Percentiles rank a stretch among this genome's conserved stretches.
phyloP scores from a whole-genome alignment of 129 eudicot genomes.

The Logfia minima region DNA sequence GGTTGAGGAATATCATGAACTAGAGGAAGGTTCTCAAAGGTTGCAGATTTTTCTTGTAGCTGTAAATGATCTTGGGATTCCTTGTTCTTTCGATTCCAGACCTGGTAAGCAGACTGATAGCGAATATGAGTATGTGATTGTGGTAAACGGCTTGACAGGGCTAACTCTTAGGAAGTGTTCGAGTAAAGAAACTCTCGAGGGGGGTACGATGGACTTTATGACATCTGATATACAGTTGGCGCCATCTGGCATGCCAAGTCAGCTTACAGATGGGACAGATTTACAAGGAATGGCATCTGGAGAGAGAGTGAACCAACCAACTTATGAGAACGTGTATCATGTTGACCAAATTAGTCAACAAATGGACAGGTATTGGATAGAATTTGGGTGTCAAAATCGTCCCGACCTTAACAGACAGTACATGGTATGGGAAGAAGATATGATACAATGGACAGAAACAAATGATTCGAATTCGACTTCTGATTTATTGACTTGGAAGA shows the following conservation, averaged over 20 bases:
- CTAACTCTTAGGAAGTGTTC: slow-evolving; percentile 39
- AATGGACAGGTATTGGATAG: background rate
- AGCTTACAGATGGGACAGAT: slow-evolving; percentile 9
- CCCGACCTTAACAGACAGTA: slow-evolving; percentile 16
- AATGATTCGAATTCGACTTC: slow-evolving; percentile 11
- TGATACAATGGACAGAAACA: slow-evolving; percentile 24
- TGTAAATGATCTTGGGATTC: slow-evolving; percentile 39
- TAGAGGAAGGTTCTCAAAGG: slow-evolving; percentile 47
- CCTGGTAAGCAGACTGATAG: slow-evolving; percentile 33
- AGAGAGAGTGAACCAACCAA: slow-evolving; percentile 4
- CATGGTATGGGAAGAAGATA: slow-evolving; percentile 38
- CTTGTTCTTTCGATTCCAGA: slow-evolving; percentile 40
- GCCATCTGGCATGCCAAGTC: slow-evolving; percentile 26
- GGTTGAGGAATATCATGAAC: slow-evolving; percentile 64
- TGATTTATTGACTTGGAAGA: background rate
- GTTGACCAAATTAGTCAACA: slow-evolving; percentile 22
- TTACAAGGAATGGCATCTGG: background rate
- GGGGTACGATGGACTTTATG: slow-evolving; percentile 21
- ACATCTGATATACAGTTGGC: slow-evolving; percentile 35
- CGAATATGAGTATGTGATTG: slow-evolving; percentile 49
- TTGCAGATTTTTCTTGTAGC: slow-evolving; percentile 55
- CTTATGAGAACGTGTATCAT: slow-evolving; percentile 25
- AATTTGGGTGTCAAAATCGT: slow-evolving; percentile 17
- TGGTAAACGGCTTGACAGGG: slow-evolving; percentile 51
- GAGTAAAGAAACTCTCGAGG: slow-evolving; percentile 47